Evolutionary conservation across 2,329 filamentous ascomycete genomes (phyloP).

Genomic region (Colletotrichum karsti): DNA sequence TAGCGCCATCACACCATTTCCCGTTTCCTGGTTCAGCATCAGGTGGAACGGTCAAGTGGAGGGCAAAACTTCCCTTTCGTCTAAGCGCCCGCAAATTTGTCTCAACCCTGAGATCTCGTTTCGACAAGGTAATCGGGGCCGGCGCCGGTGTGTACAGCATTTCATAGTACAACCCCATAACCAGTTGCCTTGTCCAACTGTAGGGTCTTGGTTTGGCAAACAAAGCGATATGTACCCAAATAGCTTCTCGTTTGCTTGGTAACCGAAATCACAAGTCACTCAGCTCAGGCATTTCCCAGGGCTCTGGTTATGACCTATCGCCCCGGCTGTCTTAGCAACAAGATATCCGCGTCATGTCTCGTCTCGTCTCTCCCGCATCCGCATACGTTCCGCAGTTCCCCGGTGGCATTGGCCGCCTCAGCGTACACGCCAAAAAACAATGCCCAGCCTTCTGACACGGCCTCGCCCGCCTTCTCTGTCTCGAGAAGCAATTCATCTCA

Average conservation of each 20-base stretch:
- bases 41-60: conserved; percentile 22
- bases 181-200: neutral
- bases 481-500: conserved; percentile 24
- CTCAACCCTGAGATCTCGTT: conserved; percentile 19
- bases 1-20: conserved; percentile 19
- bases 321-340: neutral
- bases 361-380: conserved; percentile 21
- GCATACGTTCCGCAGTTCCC: conserved; percentile 20
- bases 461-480: conserved; percentile 18
- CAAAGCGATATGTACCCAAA: neutral
- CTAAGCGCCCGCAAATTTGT: conserved; percentile 15
- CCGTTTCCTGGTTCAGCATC: conserved; percentile 14
- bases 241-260: neutral
- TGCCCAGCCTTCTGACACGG: conserved; percentile 14
- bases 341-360: conserved; percentile 26
- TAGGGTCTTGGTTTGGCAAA: neutral
- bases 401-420: conserved; percentile 16
- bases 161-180: neutral
- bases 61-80: conserved; percentile 1
- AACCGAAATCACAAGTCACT: neutral
- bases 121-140: conserved; percentile 11
- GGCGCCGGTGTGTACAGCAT: neutral
- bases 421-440: conserved; percentile 7
- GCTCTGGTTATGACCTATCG: conserved; percentile 3
- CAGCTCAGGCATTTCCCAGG: neutral